Base-by-base conservation (phyloP, 257 asterid species). In the Penstemon davidsonii region DNA sequence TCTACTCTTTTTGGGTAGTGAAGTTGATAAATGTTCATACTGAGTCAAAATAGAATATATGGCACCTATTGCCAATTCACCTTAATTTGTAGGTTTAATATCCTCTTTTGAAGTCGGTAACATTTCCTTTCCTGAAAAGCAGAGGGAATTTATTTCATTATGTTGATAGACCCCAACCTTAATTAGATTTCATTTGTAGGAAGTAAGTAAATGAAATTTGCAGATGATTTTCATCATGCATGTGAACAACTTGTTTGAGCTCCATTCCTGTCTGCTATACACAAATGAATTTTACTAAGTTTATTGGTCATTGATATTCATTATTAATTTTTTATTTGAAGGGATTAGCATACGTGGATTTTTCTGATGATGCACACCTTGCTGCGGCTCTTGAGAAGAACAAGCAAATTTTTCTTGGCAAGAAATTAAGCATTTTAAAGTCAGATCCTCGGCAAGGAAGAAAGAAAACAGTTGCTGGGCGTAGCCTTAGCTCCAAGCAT, bases 301-400 rank as follows among this genome's bases (percentile, higher is more conserved):
- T 1, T 55, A 57, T 41, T 50, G 37, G 7, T 67, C 55, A 69
- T 76, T 39, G 47, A 58, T 73, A 60, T 71, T 78, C 41, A 60
- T 69, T 68, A 40, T 37, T 75, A 55, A 60, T 65, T 46, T 56
- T 4, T 73, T 65, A 54, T 68, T 50, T 80, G 67, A 76, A 91
- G 99, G 97, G 96, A 72, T 76, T 94, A 64, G 96, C 97, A 25
- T 94, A 94, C 76, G 96, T 91, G 83, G 96, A 91, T 76, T 94
- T 94, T 84, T 76, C 81, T 4, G 93, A 94, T 53, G 91, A 91
- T 65, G 79, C 81, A 62, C 97, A 88, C 84, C 96, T 94, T 69
- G 76, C 82, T 45, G 85, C 87, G 8, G 97, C 96, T 8, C 11
- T 88, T 76, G 82, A 82, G 73, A 94, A 87, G 88, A 91, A 86